Evolutionary conservation across 2,329 filamentous ascomycete genomes (phyloP).

Genomic region (Shiraia bambusicola): DNA sequence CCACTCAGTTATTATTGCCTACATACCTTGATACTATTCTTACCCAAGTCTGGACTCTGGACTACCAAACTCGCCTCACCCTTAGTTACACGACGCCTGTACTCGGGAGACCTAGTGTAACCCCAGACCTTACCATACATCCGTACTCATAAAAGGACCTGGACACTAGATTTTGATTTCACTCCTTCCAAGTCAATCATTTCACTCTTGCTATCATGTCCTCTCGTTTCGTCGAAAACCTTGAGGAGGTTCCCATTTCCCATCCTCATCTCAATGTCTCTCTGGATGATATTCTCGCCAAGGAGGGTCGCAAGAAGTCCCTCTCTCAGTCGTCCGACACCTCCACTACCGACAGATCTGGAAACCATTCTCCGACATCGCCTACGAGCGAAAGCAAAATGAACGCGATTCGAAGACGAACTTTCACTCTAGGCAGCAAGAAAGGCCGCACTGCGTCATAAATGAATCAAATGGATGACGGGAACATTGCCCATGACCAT

Average conservation of each 20-base stretch:
- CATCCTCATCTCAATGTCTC: slow-evolving; percentile 45
- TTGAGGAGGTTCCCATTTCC: slow-evolving; percentile 40
- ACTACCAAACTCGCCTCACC: too few species aligned
- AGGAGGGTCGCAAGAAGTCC: slow-evolving; percentile 39
- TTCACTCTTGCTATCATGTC: slow-evolving; percentile 22
- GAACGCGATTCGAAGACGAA: slow-evolving; percentile 24
- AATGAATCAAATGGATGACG: neutral
- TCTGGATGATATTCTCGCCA: slow-evolving; percentile 43
- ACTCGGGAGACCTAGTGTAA: too few species aligned
- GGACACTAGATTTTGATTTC: neutral
- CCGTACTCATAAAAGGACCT: neutral
- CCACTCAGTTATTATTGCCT: too few species aligned
- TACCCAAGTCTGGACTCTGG: neutral
- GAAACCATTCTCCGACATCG: slow-evolving; percentile 30
- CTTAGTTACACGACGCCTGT: neutral
- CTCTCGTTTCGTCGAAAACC: slow-evolving; percentile 44
- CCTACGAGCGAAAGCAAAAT: slow-evolving; percentile 31
- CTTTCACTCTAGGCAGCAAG: slow-evolving; percentile 38
- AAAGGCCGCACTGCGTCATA: slow-evolving; percentile 30
- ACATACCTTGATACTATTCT: neutral
- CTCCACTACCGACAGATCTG: slow-evolving; percentile 27
- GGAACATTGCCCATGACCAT: slow-evolving; percentile 1
- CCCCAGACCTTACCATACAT: neutral
- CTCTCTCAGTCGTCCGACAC: slow-evolving; percentile 35
- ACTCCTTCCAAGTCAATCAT: slow-evolving; percentile 1